Conservation (phyloP, 139 green algal genomes). For the Coelastrella sp. region DNA sequence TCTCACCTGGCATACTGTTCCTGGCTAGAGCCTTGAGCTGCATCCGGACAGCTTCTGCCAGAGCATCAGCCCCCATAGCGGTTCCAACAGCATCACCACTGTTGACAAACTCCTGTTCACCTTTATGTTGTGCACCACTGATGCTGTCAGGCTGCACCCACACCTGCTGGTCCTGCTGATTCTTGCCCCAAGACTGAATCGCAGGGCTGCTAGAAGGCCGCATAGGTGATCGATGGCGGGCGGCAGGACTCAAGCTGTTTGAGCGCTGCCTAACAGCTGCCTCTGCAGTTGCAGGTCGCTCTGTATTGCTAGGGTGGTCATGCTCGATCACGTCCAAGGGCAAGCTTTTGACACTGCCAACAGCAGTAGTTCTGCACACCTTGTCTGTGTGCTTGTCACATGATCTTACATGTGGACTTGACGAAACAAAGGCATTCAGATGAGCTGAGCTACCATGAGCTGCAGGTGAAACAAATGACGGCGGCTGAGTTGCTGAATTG, state of each 20-base stretch:
- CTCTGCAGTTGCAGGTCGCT: too few species aligned
- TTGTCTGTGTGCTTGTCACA: too few species aligned
- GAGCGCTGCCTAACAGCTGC: not conserved
- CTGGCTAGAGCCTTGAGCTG: not conserved
- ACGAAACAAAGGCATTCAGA: too few species aligned
- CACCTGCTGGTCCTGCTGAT: not conserved
- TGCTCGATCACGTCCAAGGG: too few species aligned
- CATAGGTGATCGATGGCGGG: not conserved
- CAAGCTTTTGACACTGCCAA: slow-evolving; percentile 2
- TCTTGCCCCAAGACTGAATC: not conserved
- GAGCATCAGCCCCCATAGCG: slow-evolving; percentile 9
- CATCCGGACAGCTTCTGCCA: slow-evolving; percentile 14
- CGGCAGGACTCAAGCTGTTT: slow-evolving; percentile 3
- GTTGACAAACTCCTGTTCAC: not conserved
- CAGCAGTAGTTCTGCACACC: not conserved
- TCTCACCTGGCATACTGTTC: not conserved
- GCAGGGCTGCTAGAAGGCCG: not conserved
- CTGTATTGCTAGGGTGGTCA: too few species aligned
- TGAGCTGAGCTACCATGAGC: slow-evolving; percentile 10
- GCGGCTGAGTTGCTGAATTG: not conserved
- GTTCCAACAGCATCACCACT: not conserved
- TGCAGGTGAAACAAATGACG: too few species aligned
- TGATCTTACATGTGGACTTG: too few species aligned
- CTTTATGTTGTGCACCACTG: not conserved
- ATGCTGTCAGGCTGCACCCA: not conserved